A percentile compares a stretch with the other conserved stretches of the same genome.
Conservation (phyloP, 768 basidiomycete genomes). For the Gautieria morchelliformis region DNA sequence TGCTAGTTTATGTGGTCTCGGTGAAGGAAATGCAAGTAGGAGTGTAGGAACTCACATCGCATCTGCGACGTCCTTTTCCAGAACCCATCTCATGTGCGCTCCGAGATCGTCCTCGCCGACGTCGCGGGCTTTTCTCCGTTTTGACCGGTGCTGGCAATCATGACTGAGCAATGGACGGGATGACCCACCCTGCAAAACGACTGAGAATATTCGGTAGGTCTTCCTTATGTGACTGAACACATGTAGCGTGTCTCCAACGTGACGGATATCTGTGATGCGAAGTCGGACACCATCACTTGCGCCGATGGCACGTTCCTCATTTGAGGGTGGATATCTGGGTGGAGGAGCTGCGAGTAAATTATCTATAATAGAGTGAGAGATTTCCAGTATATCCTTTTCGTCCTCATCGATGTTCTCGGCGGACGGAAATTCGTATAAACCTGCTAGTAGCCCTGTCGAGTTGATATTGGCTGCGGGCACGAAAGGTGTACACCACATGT, state of each 20-base stretch:
- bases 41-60: constrained; percentile 44
- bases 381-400: constrained; percentile 12
- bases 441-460: constrained; percentile 72
- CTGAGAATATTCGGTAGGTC: constrained; percentile 72
- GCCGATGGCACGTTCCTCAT: background rate
- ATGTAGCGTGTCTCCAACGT: constrained; percentile 62
- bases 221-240: constrained; percentile 87
- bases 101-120: background rate
- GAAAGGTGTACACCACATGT: background rate
- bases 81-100: constrained; percentile 37
- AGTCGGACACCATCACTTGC: constrained; percentile 6
- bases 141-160: background rate
- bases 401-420: constrained; percentile 16
- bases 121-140: constrained; percentile 1
- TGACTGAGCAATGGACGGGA: background rate
- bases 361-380: constrained; percentile 28
- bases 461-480: background rate
- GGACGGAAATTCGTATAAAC: constrained; percentile 76
- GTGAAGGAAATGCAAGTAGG: background rate
- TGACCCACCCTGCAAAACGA: constrained; percentile 48
- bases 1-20: constrained; percentile 29
- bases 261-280: constrained; percentile 35
- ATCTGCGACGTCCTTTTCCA: constrained; percentile 41
- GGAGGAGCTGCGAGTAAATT: constrained; percentile 29
- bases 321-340: constrained; percentile 3